Evolutionary conservation across 192 early-diverging fungal genomes (phyloP).

Genomic region (Coemansia guatemalensis): DNA sequence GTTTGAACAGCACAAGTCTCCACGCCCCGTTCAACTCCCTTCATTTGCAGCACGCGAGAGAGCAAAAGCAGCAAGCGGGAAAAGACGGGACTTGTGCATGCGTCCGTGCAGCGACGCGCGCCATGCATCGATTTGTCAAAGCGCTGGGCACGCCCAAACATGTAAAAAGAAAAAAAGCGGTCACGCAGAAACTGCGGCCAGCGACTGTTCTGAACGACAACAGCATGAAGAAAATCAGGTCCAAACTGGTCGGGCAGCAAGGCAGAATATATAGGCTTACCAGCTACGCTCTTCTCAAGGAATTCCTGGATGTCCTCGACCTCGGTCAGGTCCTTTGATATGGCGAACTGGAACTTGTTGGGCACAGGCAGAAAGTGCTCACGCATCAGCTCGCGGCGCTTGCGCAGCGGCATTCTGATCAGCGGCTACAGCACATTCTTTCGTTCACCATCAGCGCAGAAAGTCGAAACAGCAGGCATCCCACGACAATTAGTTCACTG

Average conservation of each 20-base stretch:
- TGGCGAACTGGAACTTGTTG: conserved; percentile 91
- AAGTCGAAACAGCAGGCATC: too few relatives aligned
- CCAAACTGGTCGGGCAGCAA: not conserved
- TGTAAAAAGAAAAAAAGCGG: not conserved
- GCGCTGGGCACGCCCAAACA: conserved; percentile 1
- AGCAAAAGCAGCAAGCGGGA: too few relatives aligned
- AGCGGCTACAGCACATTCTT: conserved; percentile 64
- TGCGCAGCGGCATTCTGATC: conserved; percentile 69
- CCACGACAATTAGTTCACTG: too few relatives aligned
- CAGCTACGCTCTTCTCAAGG: conserved; percentile 46
- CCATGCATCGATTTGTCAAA: conserved; percentile 2
- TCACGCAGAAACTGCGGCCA: conserved; percentile 1
- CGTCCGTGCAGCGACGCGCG: not conserved
- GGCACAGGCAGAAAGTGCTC: conserved; percentile 71
- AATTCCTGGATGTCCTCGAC: conserved; percentile 97
- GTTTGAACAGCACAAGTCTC: too few relatives aligned
- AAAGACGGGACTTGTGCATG: too few relatives aligned
- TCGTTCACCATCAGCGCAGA: too few relatives aligned
- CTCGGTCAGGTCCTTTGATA: conserved; percentile 72
- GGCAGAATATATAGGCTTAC: conserved; percentile 18
- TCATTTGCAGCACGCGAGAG: too few relatives aligned
- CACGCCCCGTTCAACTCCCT: not conserved
- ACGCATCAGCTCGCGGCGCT: conserved; percentile 72
- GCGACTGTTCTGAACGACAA: not conserved
- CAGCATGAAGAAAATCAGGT: conserved; percentile 1